These are phyloP conservation scores for Penicillium roqueforti DNA, from an alignment of 495 filamentous ascomycete species.

Conservation along the genomic window DNA sequence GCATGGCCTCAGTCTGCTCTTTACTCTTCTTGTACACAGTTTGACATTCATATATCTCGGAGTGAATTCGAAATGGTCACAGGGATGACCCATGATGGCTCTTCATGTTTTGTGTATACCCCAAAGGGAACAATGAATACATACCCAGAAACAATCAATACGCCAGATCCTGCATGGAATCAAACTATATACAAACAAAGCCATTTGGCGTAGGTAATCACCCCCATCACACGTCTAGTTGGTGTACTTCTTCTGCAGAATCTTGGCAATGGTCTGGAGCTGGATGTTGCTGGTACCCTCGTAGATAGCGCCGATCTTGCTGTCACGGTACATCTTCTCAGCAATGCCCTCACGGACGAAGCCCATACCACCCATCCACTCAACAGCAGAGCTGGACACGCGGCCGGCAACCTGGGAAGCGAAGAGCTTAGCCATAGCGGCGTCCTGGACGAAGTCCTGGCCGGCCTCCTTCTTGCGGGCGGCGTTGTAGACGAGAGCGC, in stretches of 20 bases:
- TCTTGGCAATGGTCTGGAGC: constrained; percentile 88
- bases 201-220: background rate
- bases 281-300: constrained; percentile 88
- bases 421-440: constrained; percentile 97
- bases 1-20: background rate
- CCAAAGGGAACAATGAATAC: background rate
- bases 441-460: constrained; percentile 88
- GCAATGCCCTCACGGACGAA: constrained; percentile 95
- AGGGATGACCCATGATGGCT: background rate
- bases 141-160: background rate
- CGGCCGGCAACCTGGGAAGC: constrained; percentile 88
- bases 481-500: constrained; percentile 92
- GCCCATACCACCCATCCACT: constrained; percentile 99
- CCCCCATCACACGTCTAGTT: constrained; percentile 13
- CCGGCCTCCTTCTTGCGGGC: constrained; percentile 97
- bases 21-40: background rate
- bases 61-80: background rate
- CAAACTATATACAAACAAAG: constrained; percentile 2
- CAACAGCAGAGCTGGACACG: constrained; percentile 81
- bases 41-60: background rate
- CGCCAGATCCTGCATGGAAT: background rate
- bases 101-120: background rate
- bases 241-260: constrained; percentile 88
- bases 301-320: constrained; percentile 98
- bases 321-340: constrained; percentile 97